Conservation (phyloP, 1,139 yeast species). For the Blastobotrys buckinghamii region DNA sequence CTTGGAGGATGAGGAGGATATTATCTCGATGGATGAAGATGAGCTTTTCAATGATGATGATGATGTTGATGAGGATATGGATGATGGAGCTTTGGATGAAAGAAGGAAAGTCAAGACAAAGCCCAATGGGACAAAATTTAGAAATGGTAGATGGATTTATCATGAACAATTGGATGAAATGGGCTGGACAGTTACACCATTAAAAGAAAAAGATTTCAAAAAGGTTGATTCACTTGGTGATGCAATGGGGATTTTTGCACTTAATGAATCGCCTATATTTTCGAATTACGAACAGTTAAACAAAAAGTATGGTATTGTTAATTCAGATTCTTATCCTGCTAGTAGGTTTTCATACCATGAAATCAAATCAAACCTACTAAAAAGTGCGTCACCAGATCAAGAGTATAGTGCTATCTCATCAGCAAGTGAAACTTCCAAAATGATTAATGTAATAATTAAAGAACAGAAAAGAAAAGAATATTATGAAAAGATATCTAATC, state of each 20-base stretch:
- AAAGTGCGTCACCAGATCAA: constrained; percentile 10
- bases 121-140: background rate
- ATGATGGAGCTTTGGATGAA: background rate
- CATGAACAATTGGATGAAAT: constrained; percentile 33
- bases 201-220: constrained; percentile 41
- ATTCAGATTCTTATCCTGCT: constrained; percentile 10
- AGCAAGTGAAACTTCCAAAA: background rate
- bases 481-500: background rate
- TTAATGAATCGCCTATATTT: constrained; percentile 37
- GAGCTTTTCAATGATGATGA: constrained; percentile 15
- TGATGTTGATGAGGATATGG: constrained; percentile 17
- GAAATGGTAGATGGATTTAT: background rate
- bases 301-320: constrained; percentile 3
- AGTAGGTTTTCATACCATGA: constrained; percentile 21
- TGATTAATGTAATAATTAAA: constrained; percentile 8
- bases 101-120: background rate
- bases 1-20: too few relatives aligned
- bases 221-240: constrained; percentile 44
- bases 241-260: constrained; percentile 42
- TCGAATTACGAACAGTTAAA: constrained; percentile 11
- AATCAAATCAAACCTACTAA: constrained; percentile 19
- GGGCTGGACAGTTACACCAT: constrained; percentile 50
- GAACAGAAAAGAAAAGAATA: constrained; percentile 13
- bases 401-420: too few relatives aligned
- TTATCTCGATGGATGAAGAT: too few relatives aligned